Evolutionary conservation across 2,329 filamentous ascomycete genomes (phyloP).

Genomic region (Cladosporium sp.): DNA sequence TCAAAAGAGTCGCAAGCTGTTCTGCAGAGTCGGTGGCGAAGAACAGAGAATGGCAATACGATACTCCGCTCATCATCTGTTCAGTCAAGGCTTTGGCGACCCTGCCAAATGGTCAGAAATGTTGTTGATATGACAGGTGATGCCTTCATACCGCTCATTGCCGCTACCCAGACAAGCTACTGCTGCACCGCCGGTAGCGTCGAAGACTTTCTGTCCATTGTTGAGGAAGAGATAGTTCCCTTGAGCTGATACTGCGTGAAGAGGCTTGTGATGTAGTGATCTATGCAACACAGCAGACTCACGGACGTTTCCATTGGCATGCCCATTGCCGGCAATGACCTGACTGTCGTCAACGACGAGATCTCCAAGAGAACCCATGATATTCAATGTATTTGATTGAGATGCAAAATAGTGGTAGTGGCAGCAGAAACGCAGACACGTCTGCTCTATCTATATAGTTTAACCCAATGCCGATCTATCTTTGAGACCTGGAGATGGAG

Average conservation of each 20-base stretch:
- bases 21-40: conserved; percentile 53
- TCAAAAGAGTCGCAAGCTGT: conserved; percentile 47
- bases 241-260: conserved; percentile 44
- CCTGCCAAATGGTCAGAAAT: conserved; percentile 16
- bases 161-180: conserved; percentile 68
- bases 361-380: conserved; percentile 2
- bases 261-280: conserved; percentile 43
- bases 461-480: not conserved
- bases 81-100: conserved; percentile 55
- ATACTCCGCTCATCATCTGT: conserved; percentile 53
- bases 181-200: conserved; percentile 68
- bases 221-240: conserved; percentile 50
- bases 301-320: not conserved
- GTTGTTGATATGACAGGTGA: not conserved
- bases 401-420: not conserved
- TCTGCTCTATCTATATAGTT: not conserved
- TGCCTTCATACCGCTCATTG: conserved; percentile 41
- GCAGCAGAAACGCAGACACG: not conserved
- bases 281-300: conserved; percentile 48
- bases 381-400: not conserved
- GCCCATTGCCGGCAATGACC: not conserved
- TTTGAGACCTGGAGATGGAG: conserved; percentile 8
- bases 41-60: conserved; percentile 56
- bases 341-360: not conserved
- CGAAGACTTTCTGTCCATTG: conserved; percentile 59